A percentile compares a stretch with the other conserved stretches of the same genome.
phyloP scores from a whole-genome alignment of 2,329 filamentous ascomycete genomes.

The Colletotrichum sp. region DNA sequence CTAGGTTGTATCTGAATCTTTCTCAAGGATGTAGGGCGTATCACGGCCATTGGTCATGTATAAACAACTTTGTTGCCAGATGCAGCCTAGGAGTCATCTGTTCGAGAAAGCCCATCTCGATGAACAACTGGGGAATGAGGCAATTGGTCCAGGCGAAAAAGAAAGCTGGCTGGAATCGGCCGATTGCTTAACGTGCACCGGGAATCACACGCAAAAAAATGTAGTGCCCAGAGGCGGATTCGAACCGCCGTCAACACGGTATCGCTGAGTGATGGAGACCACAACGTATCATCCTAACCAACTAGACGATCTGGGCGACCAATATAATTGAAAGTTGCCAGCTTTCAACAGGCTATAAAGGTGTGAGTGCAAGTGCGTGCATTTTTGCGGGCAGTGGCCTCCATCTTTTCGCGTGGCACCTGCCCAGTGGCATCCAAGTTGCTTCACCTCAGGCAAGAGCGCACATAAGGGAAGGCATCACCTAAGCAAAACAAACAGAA shows the following conservation, averaged over 20 bases:
- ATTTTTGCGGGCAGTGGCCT: no score
- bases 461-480: background rate
- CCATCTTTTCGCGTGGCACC: background rate
- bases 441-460: background rate
- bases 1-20: background rate
- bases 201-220: background rate
- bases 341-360: no score
- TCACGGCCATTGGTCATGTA: background rate
- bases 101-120: background rate
- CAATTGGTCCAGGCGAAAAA: background rate
- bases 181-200: background rate
- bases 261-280: constrained; percentile 17
- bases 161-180: background rate
- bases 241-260: constrained; percentile 25
- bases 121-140: background rate
- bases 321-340: fast-evolving
- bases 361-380: no score
- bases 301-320: constrained; percentile 24
- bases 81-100: background rate
- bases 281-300: constrained; percentile 26
- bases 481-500: background rate
- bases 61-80: background rate
- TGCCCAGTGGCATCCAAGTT: background rate
- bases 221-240: constrained; percentile 23
- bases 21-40: background rate